These are phyloP conservation scores for Aspergillus bertholletiae DNA, from an alignment of 495 filamentous ascomycete species.

Conservation along the genomic window DNA sequence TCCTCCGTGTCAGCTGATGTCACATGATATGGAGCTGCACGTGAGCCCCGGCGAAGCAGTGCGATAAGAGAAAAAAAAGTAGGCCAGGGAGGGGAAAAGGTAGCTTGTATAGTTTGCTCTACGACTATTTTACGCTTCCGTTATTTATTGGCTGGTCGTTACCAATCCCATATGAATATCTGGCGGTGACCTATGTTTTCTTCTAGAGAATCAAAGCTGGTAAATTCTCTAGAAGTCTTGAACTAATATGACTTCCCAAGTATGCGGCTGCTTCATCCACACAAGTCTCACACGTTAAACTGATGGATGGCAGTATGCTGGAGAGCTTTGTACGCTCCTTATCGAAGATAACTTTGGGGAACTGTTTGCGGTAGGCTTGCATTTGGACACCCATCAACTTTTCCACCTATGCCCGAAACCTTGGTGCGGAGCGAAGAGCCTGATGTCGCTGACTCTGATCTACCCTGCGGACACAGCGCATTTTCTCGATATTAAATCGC, in stretches of 20 bases:
- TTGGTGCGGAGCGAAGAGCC: neutral
- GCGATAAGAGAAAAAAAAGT: conserved; percentile 37
- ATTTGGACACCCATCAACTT: neutral
- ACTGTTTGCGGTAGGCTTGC: conserved; percentile 73
- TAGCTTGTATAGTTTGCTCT: neutral
- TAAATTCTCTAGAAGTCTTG: conserved; percentile 58
- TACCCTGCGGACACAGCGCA: conserved; percentile 55
- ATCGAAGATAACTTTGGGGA: conserved; percentile 86
- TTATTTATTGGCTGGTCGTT: no score
- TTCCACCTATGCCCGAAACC: neutral
- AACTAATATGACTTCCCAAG: conserved; percentile 52
- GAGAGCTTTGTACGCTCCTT: conserved; percentile 86
- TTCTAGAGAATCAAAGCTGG: conserved; percentile 64
- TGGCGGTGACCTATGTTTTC: conserved; percentile 60
- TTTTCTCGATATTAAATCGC: conserved; percentile 74
- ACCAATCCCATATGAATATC: no score
- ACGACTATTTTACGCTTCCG: no score
- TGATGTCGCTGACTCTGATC: conserved; percentile 1
- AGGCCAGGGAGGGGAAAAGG: neutral
- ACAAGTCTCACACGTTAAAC: conserved; percentile 33
- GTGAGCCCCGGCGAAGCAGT: conserved; percentile 7
- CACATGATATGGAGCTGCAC: conserved; percentile 27
- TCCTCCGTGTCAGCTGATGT: conserved; percentile 28
- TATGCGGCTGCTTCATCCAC: conserved; percentile 26
- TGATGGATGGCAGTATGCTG: conserved; percentile 46